Evolutionary conservation across 306 rosid genomes (phyloP).

Genomic region (Mucuna pruriens): DNA sequence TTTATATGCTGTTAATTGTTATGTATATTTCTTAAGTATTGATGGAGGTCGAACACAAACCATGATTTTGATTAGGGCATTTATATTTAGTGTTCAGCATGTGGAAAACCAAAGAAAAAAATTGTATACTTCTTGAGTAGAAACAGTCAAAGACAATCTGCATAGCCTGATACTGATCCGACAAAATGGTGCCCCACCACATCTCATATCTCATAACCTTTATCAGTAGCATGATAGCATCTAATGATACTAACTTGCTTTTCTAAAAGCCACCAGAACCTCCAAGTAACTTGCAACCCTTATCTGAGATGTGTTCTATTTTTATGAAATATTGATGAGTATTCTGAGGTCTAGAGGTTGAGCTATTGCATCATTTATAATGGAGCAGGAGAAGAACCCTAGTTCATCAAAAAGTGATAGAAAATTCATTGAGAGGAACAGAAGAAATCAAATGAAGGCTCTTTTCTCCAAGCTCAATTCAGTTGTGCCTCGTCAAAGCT

Average conservation of each 20-base stretch:
- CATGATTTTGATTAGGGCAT: background rate
- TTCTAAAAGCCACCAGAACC: constrained; percentile 5
- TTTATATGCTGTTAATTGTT: background rate
- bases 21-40: background rate
- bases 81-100: background rate
- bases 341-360: background rate
- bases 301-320: background rate
- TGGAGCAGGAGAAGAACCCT: constrained; percentile 58
- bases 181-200: constrained; percentile 38
- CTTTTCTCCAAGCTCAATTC: constrained; percentile 59
- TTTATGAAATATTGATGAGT: background rate
- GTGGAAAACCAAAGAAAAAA: background rate
- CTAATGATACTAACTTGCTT: constrained; percentile 37
- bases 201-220: constrained; percentile 16
- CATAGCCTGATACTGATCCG: background rate
- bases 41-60: background rate
- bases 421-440: constrained; percentile 55
- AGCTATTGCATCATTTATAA: constrained; percentile 6
- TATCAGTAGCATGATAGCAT: background rate
- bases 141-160: constrained; percentile 24
- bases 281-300: background rate
- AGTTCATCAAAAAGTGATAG: constrained; percentile 59
- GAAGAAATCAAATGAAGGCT: constrained; percentile 70
- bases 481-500: constrained; percentile 53
- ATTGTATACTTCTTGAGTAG: background rate